A percentile compares a stretch with the other conserved stretches of the same genome.
Conservation (phyloP, 371 early-diverging fungal genomes). For the Haplosporangium sp. region DNA sequence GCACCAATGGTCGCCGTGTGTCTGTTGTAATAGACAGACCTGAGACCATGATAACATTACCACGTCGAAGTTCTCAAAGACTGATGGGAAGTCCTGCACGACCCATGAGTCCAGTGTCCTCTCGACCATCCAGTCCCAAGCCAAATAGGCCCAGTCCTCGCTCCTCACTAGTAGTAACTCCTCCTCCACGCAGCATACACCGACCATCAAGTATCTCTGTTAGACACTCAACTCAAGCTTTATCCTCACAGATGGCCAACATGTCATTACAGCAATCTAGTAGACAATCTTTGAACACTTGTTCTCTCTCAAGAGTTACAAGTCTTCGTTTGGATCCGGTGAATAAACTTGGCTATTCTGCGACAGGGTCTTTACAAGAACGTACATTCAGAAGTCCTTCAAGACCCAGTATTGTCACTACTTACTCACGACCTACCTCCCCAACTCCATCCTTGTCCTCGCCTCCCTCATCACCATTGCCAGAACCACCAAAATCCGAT, state of each 20-base stretch:
- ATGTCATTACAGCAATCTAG: constrained; percentile 8
- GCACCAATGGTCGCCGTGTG: constrained; percentile 25
- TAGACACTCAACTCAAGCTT: constrained; percentile 41
- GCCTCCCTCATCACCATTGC: constrained; percentile 31
- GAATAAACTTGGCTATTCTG: neutral
- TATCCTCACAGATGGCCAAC: constrained; percentile 20
- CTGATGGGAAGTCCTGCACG: constrained; percentile 39
- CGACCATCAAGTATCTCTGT: constrained; percentile 28
- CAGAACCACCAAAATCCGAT: constrained; percentile 28
- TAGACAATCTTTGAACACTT: neutral
- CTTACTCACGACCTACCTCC: constrained; percentile 16
- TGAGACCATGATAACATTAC: constrained; percentile 41
- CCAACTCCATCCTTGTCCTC: constrained; percentile 27
- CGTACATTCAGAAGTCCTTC: constrained; percentile 21
- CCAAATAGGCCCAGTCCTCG: constrained; percentile 32
- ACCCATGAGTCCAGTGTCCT: constrained; percentile 46
- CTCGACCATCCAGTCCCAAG: constrained; percentile 44
- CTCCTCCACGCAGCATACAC: constrained; percentile 50
- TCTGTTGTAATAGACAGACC: constrained; percentile 36
- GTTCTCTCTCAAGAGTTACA: constrained; percentile 14
- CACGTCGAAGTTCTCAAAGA: constrained; percentile 48
- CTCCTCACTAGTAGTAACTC: constrained; percentile 41
- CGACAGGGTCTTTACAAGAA: constrained; percentile 4
- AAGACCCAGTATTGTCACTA: constrained; percentile 13
- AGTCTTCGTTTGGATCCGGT: constrained; percentile 20